Evolutionary conservation across 2,329 filamentous ascomycete genomes (phyloP).

Genomic region (Colletotrichum simmondsii): DNA sequence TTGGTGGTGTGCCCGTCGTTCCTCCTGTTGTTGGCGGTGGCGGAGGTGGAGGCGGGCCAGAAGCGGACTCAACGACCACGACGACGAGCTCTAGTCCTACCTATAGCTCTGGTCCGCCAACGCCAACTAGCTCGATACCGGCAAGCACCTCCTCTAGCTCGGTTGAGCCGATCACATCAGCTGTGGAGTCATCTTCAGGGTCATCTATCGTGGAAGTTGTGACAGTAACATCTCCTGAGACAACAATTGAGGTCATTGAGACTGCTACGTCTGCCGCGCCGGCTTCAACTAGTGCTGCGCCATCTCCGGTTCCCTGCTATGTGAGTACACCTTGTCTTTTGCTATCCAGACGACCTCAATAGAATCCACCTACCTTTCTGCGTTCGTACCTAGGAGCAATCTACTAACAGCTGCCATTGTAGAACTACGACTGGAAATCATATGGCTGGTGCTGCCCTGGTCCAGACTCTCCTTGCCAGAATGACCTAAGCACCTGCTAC

Average conservation of each 20-base stretch:
- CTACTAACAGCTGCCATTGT: background rate
- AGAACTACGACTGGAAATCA: background rate
- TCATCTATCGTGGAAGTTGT: background rate
- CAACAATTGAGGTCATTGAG: background rate
- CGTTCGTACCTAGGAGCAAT: background rate
- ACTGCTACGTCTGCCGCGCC: background rate
- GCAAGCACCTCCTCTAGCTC: background rate
- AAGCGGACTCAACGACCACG: background rate
- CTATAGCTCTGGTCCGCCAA: background rate
- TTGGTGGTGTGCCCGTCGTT: background rate
- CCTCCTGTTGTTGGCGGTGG: background rate
- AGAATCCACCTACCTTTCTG: background rate
- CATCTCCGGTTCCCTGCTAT: conserved; percentile 17
- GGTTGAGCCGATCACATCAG: background rate
- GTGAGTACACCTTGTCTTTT: background rate
- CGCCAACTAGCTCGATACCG: background rate
- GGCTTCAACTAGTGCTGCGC: background rate
- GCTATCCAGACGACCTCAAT: background rate
- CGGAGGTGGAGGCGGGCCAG: conserved; percentile 6
- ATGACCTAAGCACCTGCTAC: background rate
- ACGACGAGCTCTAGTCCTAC: background rate
- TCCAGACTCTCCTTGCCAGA: background rate
- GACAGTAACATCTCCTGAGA: background rate
- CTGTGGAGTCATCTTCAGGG: background rate
- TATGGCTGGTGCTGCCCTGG: background rate